Base-by-base conservation (phyloP, 352 stramenopile genomes). In the Globisporangium heterothallicum region DNA sequence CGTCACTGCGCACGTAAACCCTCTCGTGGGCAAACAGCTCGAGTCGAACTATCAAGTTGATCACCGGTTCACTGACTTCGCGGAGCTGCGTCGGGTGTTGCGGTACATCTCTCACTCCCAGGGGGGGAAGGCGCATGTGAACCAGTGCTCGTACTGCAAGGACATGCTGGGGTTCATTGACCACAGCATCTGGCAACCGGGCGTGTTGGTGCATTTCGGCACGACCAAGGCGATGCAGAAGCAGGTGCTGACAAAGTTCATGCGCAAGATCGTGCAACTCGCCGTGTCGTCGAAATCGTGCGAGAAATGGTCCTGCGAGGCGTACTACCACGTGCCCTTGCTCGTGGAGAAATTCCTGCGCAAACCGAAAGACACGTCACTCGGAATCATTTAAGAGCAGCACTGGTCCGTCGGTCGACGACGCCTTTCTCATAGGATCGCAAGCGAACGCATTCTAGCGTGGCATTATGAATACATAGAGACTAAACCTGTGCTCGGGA, bases 11-110 rank as follows among this genome's bases (percentile, higher is more conserved):
- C 38, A 49, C 26, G 14, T 29, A 19, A 56, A 56, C 40, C 47
- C 47, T 8, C 47, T 44, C 32, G 35, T 19, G 1, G 47, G 47
- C 14, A 43, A 53, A 35, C 26, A 56, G 21, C 27, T 43, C 9
- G 49, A 48, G 34, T 48, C 56, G n/a, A 52, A 63, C 35, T 63
- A 58, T 43, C 48, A 63, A 19, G 56, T 63, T 3, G 49, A 63
- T 9, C 56, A 58, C 49, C 32, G 35, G 13, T 58, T 53, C 35
- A 18, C 21, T 18, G 48, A 49, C 19, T 63, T 63, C 34, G 25
- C 36, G 7, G 24, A 47, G 22, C 42, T 62, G 21, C 49, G 56
- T 8, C 18, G 42, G 3, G 27, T 53, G 18, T 26, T 62, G 10
- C 21, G 21, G 47, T 53, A 30, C 40, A 42, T 43, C 42, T 53